Evolutionary conservation across 2,329 filamentous ascomycete species (phyloP), one percentile per base, ranked within the genome.

Genomic region (Aspergillus versicolor): DNA sequence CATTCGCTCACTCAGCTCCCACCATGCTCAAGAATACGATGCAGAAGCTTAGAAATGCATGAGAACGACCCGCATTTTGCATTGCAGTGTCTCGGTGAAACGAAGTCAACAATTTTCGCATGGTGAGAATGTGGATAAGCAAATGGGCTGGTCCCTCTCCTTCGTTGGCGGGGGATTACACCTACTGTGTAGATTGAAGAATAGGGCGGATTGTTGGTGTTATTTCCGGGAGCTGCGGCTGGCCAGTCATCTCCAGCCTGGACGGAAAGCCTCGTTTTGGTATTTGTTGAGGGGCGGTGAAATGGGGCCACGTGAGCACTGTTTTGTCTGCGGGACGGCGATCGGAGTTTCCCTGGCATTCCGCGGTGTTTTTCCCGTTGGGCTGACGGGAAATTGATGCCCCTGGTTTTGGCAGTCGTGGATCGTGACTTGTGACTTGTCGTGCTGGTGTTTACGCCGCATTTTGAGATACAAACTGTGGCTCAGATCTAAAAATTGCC

Each of bases 281-380:
- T n/a, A 37, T 17, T 54, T 57, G 44, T 44, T 54, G 62, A 58
- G 63, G 55, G 59, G 64, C 60, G 64, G 63, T 64, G 59, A 64
- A 49, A 49, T 49, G 47, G 24, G 56, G 43, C 45, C 52, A 59
- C 56, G 58, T 63, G 55, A 57, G 44, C 13, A 8, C 56, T 46
- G 15, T 37, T 47, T 3, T 30, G 27, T 3, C 27, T 30, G 27
- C 27, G 27, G 24, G 42, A 32, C 9, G 34, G 46, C 45, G 49
- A 58, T 60, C 56, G 60, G 61, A 61, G 52, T 61, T 58, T 49
- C 19, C 22, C 44, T 41, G 53, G 17, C 13, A 34, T 48, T 56
- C 53, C 46, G 27, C 27, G 30, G 53, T 15, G 38, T 9, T 21
- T 51, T 51, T 41, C 15, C 27, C 15, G 49, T 32, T 43, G 17